Evolutionary conservation across 805 yeast species (phyloP).

Genomic region (Candida insectalens): DNA sequence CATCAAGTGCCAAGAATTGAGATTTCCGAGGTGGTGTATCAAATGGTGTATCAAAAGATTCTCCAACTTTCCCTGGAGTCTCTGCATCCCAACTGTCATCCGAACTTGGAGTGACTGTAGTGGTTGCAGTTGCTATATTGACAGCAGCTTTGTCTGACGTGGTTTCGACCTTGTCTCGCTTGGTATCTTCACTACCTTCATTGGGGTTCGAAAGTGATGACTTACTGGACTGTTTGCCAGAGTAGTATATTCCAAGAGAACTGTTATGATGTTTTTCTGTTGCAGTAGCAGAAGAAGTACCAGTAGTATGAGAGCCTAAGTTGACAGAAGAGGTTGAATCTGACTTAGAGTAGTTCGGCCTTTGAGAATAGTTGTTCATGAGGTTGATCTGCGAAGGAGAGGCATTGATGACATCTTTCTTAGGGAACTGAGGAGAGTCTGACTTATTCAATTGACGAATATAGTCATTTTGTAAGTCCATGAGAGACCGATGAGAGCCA

Average conservation of each 20-base stretch:
- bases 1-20: conserved; percentile 1
- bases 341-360: too few relatives aligned
- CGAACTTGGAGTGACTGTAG: neutral
- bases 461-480: conserved; percentile 15
- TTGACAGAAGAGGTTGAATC: too few relatives aligned
- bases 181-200: neutral
- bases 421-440: conserved; percentile 25
- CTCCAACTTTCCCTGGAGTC: neutral
- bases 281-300: neutral
- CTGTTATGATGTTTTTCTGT: neutral
- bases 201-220: neutral
- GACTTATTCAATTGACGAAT: conserved; percentile 19
- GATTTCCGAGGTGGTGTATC: conserved; percentile 8
- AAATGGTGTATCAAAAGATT: conserved; percentile 7
- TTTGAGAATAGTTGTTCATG: conserved; percentile 15
- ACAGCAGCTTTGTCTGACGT: neutral
- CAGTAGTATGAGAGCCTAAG: too few relatives aligned
- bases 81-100: neutral
- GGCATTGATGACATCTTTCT: conserved; percentile 13
- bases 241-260: neutral
- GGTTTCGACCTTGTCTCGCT: neutral
- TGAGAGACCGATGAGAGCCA: conserved; percentile 8
- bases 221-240: neutral
- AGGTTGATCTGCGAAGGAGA: conserved; percentile 20
- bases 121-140: neutral